Conservation (phyloP, 2,329 filamentous ascomycete species). For the Nemania sp. region DNA sequence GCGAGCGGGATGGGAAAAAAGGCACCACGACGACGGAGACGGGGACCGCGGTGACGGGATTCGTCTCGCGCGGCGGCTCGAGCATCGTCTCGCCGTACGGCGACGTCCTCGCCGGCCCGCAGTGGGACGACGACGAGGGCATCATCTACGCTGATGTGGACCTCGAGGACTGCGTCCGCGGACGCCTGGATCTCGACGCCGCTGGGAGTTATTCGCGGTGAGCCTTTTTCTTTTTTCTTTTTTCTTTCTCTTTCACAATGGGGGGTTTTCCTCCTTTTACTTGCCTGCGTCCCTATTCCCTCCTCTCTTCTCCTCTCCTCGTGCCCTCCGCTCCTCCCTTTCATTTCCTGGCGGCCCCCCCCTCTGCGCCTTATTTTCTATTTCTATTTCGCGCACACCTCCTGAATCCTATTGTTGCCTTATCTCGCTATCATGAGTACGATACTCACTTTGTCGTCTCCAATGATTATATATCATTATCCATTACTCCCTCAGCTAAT, state of each 20-base stretch:
- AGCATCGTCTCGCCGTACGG: slow-evolving; percentile 81
- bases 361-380: background rate
- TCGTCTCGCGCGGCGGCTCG: slow-evolving; percentile 75
- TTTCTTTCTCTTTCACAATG: too few species aligned
- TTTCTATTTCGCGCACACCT: slow-evolving; percentile 6
- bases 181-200: slow-evolving; percentile 80
- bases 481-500: background rate
- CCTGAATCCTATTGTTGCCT: background rate
- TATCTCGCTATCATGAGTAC: too few species aligned
- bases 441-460: too few species aligned
- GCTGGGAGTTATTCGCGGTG: slow-evolving; percentile 84
- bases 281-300: background rate
- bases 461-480: too few species aligned
- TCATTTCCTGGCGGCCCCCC: background rate
- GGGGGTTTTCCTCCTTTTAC: too few species aligned
- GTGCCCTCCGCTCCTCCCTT: background rate
- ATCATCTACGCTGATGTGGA: slow-evolving; percentile 76
- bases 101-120: slow-evolving; percentile 76
- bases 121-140: slow-evolving; percentile 78
- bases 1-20: background rate
- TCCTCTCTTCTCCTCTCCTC: background rate
- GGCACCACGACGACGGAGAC: slow-evolving; percentile 18
- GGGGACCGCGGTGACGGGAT: slow-evolving; percentile 41
- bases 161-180: slow-evolving; percentile 84
- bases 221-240: slow-evolving; percentile 34